A percentile compares a stretch with the other conserved stretches of the same genome.
phyloP scores from a whole-genome alignment of 306 rosid species.

The Acacia melanoxylon region DNA sequence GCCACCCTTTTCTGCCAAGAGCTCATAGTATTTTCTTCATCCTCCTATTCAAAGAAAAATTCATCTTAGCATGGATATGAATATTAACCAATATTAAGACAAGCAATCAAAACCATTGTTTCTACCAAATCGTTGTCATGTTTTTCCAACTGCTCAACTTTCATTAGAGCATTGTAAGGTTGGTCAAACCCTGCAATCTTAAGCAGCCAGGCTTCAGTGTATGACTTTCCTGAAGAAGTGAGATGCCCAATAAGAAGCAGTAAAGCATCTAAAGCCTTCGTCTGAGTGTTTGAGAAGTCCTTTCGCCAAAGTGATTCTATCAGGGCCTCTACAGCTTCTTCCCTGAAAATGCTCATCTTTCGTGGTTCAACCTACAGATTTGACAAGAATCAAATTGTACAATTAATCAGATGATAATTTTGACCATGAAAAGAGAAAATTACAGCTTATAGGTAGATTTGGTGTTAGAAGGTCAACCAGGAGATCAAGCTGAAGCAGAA shows the following conservation, averaged over 20 bases:
- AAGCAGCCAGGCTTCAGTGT: constrained; percentile 81
- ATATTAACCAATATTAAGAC: constrained; percentile 23
- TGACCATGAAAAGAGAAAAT: background rate
- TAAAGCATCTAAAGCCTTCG: constrained; percentile 68
- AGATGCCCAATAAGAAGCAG: constrained; percentile 71
- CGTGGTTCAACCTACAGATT: constrained; percentile 76
- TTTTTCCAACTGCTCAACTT: constrained; percentile 54
- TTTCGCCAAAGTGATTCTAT: constrained; percentile 75
- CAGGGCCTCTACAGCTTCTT: constrained; percentile 80
- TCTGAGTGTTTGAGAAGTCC: constrained; percentile 65
- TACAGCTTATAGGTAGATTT: constrained; percentile 2
- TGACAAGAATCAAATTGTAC: constrained; percentile 20
- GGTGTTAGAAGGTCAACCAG: constrained; percentile 54
- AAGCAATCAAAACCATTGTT: constrained; percentile 54
- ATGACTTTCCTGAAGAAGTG: constrained; percentile 71
- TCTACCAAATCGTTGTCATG: constrained; percentile 50
- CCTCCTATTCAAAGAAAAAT: constrained; percentile 51
- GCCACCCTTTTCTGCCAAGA: constrained; percentile 85
- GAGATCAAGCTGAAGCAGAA: constrained; percentile 96
- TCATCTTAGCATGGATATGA: constrained; percentile 22
- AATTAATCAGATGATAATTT: background rate
- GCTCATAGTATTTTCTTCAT: constrained; percentile 68
- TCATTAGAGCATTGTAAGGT: constrained; percentile 70
- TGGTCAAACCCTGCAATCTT: constrained; percentile 85
- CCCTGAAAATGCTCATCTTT: constrained; percentile 94